Evolutionary conservation across 495 filamentous ascomycete genomes (phyloP).

Genomic region (Hypoxylon cercidicola): DNA sequence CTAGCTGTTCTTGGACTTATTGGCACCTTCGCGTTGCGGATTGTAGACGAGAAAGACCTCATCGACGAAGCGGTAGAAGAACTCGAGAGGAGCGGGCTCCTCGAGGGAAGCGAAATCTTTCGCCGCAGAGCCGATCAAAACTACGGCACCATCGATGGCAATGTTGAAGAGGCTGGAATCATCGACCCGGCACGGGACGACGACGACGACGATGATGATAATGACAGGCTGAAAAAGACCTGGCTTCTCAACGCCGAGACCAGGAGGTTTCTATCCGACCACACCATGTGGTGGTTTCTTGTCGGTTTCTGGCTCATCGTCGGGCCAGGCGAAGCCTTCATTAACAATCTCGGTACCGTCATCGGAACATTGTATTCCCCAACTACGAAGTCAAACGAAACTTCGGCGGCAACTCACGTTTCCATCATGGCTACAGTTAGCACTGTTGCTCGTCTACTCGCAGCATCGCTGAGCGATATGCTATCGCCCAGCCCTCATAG

Average conservation of each 20-base stretch:
- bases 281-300: constrained; percentile 95
- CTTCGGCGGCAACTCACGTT: constrained; percentile 86
- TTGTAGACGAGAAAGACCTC: constrained; percentile 71
- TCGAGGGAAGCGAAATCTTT: constrained; percentile 65
- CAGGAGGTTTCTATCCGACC: constrained; percentile 80
- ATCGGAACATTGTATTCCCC: constrained; percentile 84
- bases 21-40: constrained; percentile 75
- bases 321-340: constrained; percentile 94
- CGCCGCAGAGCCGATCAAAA: constrained; percentile 48
- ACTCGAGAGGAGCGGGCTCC: constrained; percentile 82
- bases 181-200: constrained; percentile 48
- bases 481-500: constrained; percentile 74
- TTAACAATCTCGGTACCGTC: constrained; percentile 96
- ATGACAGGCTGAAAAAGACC: constrained; percentile 79
- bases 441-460: constrained; percentile 85
- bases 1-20: constrained; percentile 76
- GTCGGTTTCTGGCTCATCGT: constrained; percentile 92
- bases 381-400: constrained; percentile 57
- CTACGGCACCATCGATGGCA: constrained; percentile 51
- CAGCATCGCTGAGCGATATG: constrained; percentile 86
- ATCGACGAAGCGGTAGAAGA: constrained; percentile 90
- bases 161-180: constrained; percentile 51
- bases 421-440: constrained; percentile 90
- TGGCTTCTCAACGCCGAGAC: constrained; percentile 91
- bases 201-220: constrained; percentile 66